Evolutionary conservation across 1,284 basidiomycete genomes (phyloP).

Genomic region (Apiotrichum laibachii): DNA sequence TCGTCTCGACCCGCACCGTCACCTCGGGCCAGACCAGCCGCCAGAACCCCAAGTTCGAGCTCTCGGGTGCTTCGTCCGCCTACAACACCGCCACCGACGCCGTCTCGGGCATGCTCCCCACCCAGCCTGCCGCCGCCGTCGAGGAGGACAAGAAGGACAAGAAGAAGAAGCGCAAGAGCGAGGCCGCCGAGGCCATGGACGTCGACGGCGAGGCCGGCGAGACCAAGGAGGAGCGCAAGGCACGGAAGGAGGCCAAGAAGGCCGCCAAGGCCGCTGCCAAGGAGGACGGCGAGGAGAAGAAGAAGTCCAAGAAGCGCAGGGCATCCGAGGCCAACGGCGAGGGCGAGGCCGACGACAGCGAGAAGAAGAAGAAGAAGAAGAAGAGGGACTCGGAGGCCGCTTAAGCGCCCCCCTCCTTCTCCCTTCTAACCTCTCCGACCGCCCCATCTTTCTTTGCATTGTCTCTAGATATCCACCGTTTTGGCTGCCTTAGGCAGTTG

Average conservation of each 20-base stretch:
- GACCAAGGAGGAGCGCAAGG: slow-evolving; percentile 56
- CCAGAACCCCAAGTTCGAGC: slow-evolving; percentile 70
- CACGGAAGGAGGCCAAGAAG: slow-evolving; percentile 61
- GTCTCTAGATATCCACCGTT: slow-evolving; percentile 9
- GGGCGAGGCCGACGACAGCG: slow-evolving; percentile 48
- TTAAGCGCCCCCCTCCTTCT: neutral
- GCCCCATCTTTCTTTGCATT: slow-evolving; percentile 9
- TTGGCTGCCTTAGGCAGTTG: neutral
- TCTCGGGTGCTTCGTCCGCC: slow-evolving; percentile 62
- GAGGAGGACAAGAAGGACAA: slow-evolving; percentile 76
- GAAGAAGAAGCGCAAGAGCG: slow-evolving; percentile 62
- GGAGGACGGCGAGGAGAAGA: slow-evolving; percentile 20
- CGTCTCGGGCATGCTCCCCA: slow-evolving; percentile 63
- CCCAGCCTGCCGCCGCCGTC: slow-evolving; percentile 67
- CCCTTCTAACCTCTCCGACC: neutral
- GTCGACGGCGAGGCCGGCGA: slow-evolving; percentile 49
- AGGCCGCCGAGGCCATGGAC: slow-evolving; percentile 53
- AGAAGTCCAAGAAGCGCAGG: slow-evolving; percentile 55
- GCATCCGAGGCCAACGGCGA: slow-evolving; percentile 54
- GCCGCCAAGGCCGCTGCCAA: slow-evolving; percentile 22
- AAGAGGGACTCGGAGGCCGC: slow-evolving; percentile 54
- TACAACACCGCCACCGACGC: slow-evolving; percentile 81
- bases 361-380: slow-evolving; percentile 64
- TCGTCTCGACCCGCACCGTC: slow-evolving; percentile 62
- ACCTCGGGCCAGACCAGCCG: slow-evolving; percentile 57